Evolutionary conservation across 805 yeast species (phyloP), one percentile per base, ranked within the genome.

Genomic region (Ogataea methanolica): DNA sequence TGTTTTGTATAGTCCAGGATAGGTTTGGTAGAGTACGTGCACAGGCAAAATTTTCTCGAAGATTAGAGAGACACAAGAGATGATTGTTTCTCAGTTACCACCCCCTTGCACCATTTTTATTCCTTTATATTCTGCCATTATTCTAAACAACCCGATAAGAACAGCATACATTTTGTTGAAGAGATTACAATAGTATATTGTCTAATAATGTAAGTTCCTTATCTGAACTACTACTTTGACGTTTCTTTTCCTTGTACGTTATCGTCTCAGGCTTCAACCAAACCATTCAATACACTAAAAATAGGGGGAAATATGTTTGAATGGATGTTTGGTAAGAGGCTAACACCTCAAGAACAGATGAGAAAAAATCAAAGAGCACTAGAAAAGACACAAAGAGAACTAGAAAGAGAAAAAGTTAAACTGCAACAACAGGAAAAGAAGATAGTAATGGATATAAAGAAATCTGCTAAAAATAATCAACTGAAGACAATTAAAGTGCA

Each of bases 361-460:
- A 82, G 97, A 53, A 92, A 82, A 82, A 95, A 94, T 68, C 99
- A 95, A 72, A 73, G 99, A 47, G 95, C 97, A 6, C 73, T 94
- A 26, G 99, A 94, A 60, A 82, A 91, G 56, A 91, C 98, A 0
- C 97, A 90, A 67, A 75, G 99, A 43, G 99, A 94, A 62, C 73
- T 94, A 43, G 90, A 88, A 37, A 72, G 99, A 50, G 99, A 94
- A 66, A 82, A 88, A 48, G 72, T 76, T 51, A 90, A 94, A 63
- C 71, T 94, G 36, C 97, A 92, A 64, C 80, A 76, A 47, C 99
- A 95, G 67, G 99, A 94, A 67, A 91, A 90, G 78, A 88, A 85
- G 63, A 74, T 94, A 36, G 76, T 89, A 33, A 62, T 74, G 31
- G 99, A 94, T 47, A 92, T 94, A 62, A 91, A 91, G 66, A 89